phyloP scores from a whole-genome alignment of 2,329 filamentous ascomycete genomes.

The Penicillium brevicompactum region DNA sequence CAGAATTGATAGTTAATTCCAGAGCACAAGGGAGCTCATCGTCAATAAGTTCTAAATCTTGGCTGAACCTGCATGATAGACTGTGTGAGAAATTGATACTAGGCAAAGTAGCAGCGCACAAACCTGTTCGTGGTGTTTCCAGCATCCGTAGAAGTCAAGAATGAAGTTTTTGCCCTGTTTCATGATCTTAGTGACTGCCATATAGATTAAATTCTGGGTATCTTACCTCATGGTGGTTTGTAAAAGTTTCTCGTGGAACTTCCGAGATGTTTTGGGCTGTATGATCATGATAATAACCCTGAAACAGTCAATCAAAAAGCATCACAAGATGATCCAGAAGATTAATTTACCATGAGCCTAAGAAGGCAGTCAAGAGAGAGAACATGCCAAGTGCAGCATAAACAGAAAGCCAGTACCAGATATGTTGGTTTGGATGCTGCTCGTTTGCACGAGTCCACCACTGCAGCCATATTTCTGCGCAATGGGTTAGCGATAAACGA shows the following conservation, averaged over 20 bases:
- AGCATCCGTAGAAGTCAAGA: constrained; percentile 25
- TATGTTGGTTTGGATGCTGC: constrained; percentile 19
- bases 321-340: background rate
- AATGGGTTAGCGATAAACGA: background rate
- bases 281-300: constrained; percentile 24
- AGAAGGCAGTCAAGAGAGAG: constrained; percentile 14
- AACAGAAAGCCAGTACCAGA: constrained; percentile 26
- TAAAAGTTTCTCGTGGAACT: constrained; percentile 24
- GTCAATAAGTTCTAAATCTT: constrained; percentile 36
- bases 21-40: constrained; percentile 28
- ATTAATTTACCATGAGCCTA: constrained; percentile 14
- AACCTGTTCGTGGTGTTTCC: constrained; percentile 23
- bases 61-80: constrained; percentile 26
- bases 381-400: constrained; percentile 26
- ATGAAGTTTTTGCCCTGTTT: constrained; percentile 30
- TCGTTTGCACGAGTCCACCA: constrained; percentile 29
- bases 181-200: constrained; percentile 8
- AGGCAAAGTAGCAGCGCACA: background rate
- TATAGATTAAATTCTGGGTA: background rate
- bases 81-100: background rate
- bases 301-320: background rate
- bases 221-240: constrained; percentile 19
- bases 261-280: constrained; percentile 19
- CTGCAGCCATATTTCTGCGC: constrained; percentile 27
- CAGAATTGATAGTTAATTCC: constrained; percentile 21